phyloP scores from a whole-genome alignment of 2,329 filamentous ascomycete species.

The Nakataea oryzae region DNA sequence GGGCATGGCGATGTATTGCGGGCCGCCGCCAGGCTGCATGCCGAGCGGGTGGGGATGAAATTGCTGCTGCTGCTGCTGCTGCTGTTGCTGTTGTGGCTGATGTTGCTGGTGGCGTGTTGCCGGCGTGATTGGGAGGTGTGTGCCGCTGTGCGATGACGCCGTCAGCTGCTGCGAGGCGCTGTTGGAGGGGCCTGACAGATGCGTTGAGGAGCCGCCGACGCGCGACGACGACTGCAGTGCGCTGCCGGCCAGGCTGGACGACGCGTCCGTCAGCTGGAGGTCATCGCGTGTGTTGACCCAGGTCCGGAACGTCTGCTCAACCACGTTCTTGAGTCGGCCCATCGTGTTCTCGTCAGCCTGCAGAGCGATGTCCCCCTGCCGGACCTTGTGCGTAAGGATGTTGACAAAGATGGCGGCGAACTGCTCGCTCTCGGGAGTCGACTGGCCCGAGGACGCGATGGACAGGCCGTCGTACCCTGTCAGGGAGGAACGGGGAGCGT shows the following conservation, averaged over 20 bases:
- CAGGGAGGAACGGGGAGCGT: background rate
- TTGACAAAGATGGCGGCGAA: conserved; percentile 14
- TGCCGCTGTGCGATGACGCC: background rate
- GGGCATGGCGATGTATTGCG: conserved; percentile 1
- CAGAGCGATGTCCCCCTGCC: conserved; percentile 13
- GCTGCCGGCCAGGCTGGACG: conserved; percentile 10
- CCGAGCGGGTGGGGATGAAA: background rate
- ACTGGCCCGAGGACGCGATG: conserved; percentile 1
- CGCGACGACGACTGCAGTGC: conserved; percentile 2
- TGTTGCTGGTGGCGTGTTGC: background rate
- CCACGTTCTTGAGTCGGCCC: conserved; percentile 10
- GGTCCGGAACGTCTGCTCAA: conserved; percentile 12
- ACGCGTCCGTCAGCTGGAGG: conserved; percentile 10
- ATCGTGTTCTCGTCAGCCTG: conserved; percentile 7
- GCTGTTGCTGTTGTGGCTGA: background rate
- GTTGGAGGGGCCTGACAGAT: conserved; percentile 2
- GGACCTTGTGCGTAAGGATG: conserved; percentile 14
- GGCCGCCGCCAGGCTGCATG: conserved; percentile 3
- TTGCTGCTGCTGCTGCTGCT: conserved; percentile 1
- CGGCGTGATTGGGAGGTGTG: background rate
- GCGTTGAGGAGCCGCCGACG: conserved; percentile 8
- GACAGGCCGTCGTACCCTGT: conserved; percentile 12
- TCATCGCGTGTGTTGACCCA: conserved; percentile 11
- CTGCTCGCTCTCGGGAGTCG: conserved; percentile 11
- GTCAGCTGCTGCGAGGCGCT: conserved; percentile 5